Evolutionary conservation across 345 rosid species (phyloP), one percentile per base, ranked within the genome.

Genomic region (Trapa incisa): DNA sequence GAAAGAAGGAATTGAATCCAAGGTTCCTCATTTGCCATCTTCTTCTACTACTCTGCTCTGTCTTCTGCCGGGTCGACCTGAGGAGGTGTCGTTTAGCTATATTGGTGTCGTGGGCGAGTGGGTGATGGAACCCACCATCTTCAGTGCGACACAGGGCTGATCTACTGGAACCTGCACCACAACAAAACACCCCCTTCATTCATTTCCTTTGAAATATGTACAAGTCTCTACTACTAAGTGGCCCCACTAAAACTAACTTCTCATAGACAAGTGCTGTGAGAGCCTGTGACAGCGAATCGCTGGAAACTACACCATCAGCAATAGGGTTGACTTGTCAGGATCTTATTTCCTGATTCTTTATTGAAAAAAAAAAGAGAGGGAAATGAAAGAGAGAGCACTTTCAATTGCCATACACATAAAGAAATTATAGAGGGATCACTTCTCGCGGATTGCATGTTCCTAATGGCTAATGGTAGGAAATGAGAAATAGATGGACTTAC

Each of bases 101-200:
- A 41, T 14, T 62, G 11, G 22, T 17, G 62, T 43, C 47, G 64
- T 50, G 1, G 96, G 92, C 41, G 97, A 93, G 67, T 79, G 75
- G 33, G 97, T 86, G 69, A 84, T 79, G 69, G 70, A 80, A 58
- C 82, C 86, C 69, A 83, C 81, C 98, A 93, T 89, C 69, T 85
- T 82, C 71, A 89, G 79, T 70, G 97, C 84, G 37, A 84, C 73
- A 68, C 97, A 89, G 9, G 97, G 98, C 68, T 89, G 93, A 81
- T 89, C 93, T 22, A 80, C 90, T 64, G 98, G 96, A 50, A 93
- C 96, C 98, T 93, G 87, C 72, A 76, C 37, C 42, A n/a, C 41
- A 16, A 54, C 17, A 17, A 12, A 1, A 64, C 3, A 15, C 12
- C 52, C 35, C 4, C 33, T 41, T 13, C 39, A 16, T 10, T 32